Percentiles rank a stretch among this genome's conserved stretches.
phyloP scores from a whole-genome alignment of 2,329 filamentous ascomycete genomes.

The Pseudogymnoascus sp. region DNA sequence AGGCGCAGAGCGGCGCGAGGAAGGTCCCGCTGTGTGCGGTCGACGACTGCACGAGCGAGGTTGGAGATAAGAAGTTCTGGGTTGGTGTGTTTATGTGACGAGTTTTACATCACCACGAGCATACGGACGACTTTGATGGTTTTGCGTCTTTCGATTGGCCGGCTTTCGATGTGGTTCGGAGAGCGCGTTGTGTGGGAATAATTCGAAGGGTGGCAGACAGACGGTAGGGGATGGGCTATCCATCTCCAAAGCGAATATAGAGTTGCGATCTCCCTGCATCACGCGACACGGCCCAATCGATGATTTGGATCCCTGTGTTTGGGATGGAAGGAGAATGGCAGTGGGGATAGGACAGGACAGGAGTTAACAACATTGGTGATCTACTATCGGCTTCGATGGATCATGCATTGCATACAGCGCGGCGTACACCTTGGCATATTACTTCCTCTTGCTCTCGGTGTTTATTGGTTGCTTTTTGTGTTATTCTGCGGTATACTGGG shows the following conservation, averaged over 20 bases:
- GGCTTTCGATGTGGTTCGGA: no score
- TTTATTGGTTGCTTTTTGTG: not conserved
- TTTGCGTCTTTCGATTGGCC: not conserved
- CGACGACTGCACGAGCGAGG: constrained; percentile 47
- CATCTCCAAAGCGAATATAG: not conserved
- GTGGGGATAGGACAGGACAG: not conserved
- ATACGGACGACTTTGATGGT: not conserved
- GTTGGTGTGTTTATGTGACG: constrained; percentile 47
- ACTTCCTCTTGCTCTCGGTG: not conserved
- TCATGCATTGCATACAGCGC: constrained; percentile 4
- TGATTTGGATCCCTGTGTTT: not conserved
- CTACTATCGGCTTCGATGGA: not conserved
- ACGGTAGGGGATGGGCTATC: not conserved
- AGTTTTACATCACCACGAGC: not conserved
- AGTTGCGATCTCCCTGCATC: not conserved
- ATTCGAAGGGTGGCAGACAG: not conserved
- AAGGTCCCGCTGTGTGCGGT: constrained; percentile 42
- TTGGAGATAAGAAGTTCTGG: constrained; percentile 48
- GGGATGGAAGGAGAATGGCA: not conserved
- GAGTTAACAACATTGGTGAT: not conserved
- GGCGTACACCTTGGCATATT: constrained; percentile 1
- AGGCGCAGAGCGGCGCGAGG: not conserved
- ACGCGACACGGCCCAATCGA: not conserved
- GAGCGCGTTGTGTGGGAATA: not conserved
- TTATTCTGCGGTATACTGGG: not conserved